Evolutionary conservation across 2,329 filamentous ascomycete species (phyloP).

Genomic region (Aureobasidium namibiae): DNA sequence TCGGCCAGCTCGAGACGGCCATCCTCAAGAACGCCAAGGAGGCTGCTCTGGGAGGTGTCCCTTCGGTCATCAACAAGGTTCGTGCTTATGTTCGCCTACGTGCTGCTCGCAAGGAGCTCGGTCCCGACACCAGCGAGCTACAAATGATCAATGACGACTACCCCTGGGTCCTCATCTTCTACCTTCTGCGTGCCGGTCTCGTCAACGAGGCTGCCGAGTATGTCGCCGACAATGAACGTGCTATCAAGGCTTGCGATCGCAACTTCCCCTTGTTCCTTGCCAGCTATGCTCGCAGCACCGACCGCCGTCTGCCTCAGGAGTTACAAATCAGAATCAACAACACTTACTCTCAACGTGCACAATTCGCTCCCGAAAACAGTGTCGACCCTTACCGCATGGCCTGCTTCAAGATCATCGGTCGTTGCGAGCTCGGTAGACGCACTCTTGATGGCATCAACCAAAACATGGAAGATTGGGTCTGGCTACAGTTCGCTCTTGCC

Average conservation of each 20-base stretch:
- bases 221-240: slow-evolving; percentile 66
- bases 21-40: slow-evolving; percentile 80
- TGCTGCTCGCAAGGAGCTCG: slow-evolving; percentile 71
- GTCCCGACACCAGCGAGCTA: slow-evolving; percentile 69
- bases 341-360: slow-evolving; percentile 78
- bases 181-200: slow-evolving; percentile 76
- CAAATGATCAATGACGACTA: slow-evolving; percentile 68
- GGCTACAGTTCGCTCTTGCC: slow-evolving; percentile 57
- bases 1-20: slow-evolving; percentile 64
- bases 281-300: slow-evolving; percentile 68
- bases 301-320: slow-evolving; percentile 68
- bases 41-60: slow-evolving; percentile 80
- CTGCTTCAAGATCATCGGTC: slow-evolving; percentile 95
- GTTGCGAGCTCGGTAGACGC: slow-evolving; percentile 52
- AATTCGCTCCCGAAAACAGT: slow-evolving; percentile 76
- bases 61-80: slow-evolving; percentile 81
- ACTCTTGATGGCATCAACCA: slow-evolving; percentile 51
- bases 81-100: slow-evolving; percentile 84
- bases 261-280: slow-evolving; percentile 84
- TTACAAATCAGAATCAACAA: slow-evolving; percentile 81
- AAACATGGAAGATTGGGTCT: slow-evolving; percentile 58
- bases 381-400: slow-evolving; percentile 94
- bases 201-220: slow-evolving; percentile 79
- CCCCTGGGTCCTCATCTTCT: slow-evolving; percentile 92
- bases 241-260: slow-evolving; percentile 84